Base-by-base conservation (phyloP, 1,284 basidiomycete genomes). In the Porogramme epimiltina region DNA sequence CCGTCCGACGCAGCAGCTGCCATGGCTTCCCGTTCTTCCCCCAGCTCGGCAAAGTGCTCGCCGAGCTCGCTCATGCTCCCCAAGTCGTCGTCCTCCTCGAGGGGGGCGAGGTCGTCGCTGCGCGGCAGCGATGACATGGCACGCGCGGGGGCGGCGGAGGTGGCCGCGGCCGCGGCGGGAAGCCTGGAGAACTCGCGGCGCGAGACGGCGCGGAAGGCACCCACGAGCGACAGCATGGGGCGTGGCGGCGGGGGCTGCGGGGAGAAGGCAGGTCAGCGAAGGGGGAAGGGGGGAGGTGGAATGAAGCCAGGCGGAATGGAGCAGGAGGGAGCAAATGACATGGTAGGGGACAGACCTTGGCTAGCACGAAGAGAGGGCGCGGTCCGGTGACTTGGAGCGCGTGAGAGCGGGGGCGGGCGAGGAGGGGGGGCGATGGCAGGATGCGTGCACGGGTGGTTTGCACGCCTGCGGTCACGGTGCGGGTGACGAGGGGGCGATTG, bases 181-280 rank as follows among this genome's bases (percentile, higher is more conserved):
- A 47, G 36, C 16, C 24, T 47, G 19, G 45, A 49, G 18, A 53
- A 24, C 44, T 56, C 48, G 42, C 54, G 56, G 47, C 62, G 62
- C 54, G 52, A 49, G 18, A 44, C 53, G 15, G 59, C 47, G 52
- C 63, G 62, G 52, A 62, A 55, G 28, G 49, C 42, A 44, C 42
- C 56, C 19, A 47, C 41, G 25, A 59, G 47, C 18, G 62, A 46
- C 31, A 62, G 40, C 63, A 65, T 65, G 48, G 43, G 18, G 18
- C 22, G 38, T 40, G 48, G 51, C 24, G 47, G 31, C 37, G 36
- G 36, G 16, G 31, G 47, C 18, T n/a, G n/a, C n/a, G n/a, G n/a
- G n/a, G n/a, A n/a, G 41, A 20, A 46, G 15, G 11, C 28, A 31
- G 26, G 48, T 57, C 15, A 57, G 54, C 25, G 28, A 36, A 10